phyloP scores from a whole-genome alignment of 352 stramenopile genomes.

The Salisapilia sapeloensis region DNA sequence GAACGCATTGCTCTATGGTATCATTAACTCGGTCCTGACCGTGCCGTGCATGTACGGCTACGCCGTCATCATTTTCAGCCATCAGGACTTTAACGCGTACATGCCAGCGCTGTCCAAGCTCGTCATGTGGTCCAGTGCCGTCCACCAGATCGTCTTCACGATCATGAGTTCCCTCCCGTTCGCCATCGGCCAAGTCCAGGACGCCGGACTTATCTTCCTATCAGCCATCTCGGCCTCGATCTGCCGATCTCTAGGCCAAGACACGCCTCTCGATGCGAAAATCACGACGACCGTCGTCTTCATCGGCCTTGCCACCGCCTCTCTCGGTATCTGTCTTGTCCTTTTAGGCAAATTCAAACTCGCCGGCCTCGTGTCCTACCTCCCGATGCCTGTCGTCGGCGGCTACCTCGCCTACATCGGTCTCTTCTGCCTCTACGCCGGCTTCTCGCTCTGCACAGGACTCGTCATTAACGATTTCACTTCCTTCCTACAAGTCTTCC shows the following conservation, averaged over 20 bases:
- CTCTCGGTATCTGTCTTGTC: constrained; percentile 88
- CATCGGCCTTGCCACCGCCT: constrained; percentile 81
- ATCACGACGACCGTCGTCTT: constrained; percentile 91
- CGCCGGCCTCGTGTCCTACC: constrained; percentile 89
- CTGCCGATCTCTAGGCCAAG: constrained; percentile 53
- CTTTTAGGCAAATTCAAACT: constrained; percentile 88
- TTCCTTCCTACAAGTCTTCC: constrained; percentile 56
- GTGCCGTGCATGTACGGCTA: constrained; percentile 92
- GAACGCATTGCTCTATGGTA: constrained; percentile 66
- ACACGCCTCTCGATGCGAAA: constrained; percentile 46
- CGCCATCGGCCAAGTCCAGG: constrained; percentile 96
- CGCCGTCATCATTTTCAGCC: constrained; percentile 90
- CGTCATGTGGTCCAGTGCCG: constrained; percentile 89
- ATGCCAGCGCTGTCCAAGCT: constrained; percentile 90
- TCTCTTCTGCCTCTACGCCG: constrained; percentile 90
- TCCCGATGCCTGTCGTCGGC: constrained; percentile 94
- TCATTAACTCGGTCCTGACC: constrained; percentile 90
- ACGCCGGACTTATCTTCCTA: constrained; percentile 97
- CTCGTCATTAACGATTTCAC: constrained; percentile 78
- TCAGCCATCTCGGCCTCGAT: constrained; percentile 87
- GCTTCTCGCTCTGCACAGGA: constrained; percentile 83
- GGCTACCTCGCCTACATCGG: constrained; percentile 97
- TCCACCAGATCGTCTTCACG: constrained; percentile 88
- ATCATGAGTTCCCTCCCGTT: constrained; percentile 88
- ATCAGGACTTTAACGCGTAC: constrained; percentile 78